A percentile compares a stretch with the other conserved stretches of the same genome.
phyloP scores from a whole-genome alignment of 257 asterid species.

The Petunia secreta region DNA sequence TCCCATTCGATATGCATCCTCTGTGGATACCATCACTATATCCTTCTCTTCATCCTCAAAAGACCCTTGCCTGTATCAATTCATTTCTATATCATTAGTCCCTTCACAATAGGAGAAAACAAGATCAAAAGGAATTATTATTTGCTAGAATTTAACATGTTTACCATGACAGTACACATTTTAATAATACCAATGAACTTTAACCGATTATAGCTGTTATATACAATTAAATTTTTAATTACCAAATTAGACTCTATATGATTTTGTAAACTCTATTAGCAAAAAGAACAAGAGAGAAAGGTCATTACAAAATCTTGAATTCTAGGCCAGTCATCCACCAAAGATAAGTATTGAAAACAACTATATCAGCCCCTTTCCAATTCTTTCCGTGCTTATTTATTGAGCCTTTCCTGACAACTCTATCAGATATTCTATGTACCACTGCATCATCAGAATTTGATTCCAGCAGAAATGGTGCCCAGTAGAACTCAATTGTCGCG shows the following conservation, averaged over 20 bases:
- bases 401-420: slow-evolving; percentile 64
- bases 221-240: not conserved
- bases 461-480: slow-evolving; percentile 88
- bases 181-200: not conserved
- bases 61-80: slow-evolving; percentile 54
- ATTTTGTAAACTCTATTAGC: too few relatives aligned
- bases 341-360: slow-evolving; percentile 75
- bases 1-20: slow-evolving; percentile 69
- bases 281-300: not conserved
- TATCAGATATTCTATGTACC: slow-evolving; percentile 53
- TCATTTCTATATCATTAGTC: not conserved
- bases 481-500: slow-evolving; percentile 74
- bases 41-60: slow-evolving; percentile 59
- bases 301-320: slow-evolving; percentile 56
- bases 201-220: too few relatives aligned
- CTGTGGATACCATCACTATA: slow-evolving; percentile 39
- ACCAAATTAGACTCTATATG: not conserved
- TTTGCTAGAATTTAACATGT: not conserved
- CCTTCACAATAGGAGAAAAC: not conserved
- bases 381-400: slow-evolving; percentile 64
- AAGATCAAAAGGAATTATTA: not conserved
- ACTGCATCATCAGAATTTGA: slow-evolving; percentile 80
- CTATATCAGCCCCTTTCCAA: slow-evolving; percentile 77
- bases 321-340: slow-evolving; percentile 78
- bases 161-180: too few relatives aligned